Conservation (phyloP, 768 basidiomycete species). For the Mycena albidolilacea region DNA sequence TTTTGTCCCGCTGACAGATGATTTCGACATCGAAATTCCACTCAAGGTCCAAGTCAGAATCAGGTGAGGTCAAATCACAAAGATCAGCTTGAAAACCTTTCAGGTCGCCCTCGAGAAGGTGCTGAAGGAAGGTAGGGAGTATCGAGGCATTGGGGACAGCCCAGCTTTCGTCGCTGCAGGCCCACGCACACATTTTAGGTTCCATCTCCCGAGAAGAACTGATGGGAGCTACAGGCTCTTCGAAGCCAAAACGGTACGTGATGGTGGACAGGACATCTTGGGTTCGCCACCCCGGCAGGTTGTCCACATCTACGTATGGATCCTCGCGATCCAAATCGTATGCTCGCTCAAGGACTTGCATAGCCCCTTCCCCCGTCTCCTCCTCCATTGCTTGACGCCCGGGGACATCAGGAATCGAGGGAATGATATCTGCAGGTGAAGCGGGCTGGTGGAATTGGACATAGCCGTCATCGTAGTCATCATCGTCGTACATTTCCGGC, state of each 20-base stretch:
- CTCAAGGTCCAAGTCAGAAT: too few relatives aligned
- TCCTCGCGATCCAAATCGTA: conserved; percentile 21
- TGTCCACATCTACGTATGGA: conserved; percentile 5
- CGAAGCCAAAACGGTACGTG: conserved; percentile 21
- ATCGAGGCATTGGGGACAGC: too few relatives aligned
- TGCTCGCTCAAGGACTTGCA: conserved; percentile 9
- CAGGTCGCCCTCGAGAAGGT: conserved; percentile 21
- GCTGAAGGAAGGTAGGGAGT: background rate
- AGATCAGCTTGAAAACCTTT: conserved; percentile 2
- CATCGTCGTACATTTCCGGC: background rate
- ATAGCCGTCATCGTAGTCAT: conserved; percentile 16
- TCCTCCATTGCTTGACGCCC: too few relatives aligned
- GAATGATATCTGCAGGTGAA: background rate
- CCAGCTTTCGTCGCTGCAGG: background rate
- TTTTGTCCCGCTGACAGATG: background rate
- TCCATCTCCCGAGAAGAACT: conserved; percentile 8
- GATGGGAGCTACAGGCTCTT: background rate
- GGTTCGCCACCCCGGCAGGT: too few relatives aligned
- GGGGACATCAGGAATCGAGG: too few relatives aligned
- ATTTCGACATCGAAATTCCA: too few relatives aligned
- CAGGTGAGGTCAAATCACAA: too few relatives aligned
- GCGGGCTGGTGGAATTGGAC: conserved; percentile 11
- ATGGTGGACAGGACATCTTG: background rate
- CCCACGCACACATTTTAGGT: conserved; percentile 14
- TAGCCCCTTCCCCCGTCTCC: too few relatives aligned